Conservation (phyloP, 495 filamentous ascomycete species). For the Penicillium nucicola region DNA sequence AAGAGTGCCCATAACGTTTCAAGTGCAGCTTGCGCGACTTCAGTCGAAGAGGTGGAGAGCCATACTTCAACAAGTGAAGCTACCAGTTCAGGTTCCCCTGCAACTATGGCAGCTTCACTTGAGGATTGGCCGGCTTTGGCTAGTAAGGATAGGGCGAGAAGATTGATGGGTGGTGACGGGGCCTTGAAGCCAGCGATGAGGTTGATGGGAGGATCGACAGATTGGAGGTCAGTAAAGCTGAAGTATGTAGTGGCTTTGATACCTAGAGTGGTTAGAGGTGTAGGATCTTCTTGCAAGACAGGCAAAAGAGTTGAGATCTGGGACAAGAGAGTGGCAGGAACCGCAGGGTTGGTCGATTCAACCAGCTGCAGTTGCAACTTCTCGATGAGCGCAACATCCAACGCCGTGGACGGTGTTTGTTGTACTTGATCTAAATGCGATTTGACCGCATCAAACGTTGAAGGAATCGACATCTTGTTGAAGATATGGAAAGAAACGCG, state of each 20-base stretch:
- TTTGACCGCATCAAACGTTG: slow-evolving; percentile 35
- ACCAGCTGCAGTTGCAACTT: slow-evolving; percentile 42
- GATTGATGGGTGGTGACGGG: slow-evolving; percentile 62
- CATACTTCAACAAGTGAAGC: slow-evolving; percentile 62
- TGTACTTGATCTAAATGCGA: slow-evolving; percentile 36
- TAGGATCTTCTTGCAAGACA: slow-evolving; percentile 49
- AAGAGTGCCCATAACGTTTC: slow-evolving; percentile 68
- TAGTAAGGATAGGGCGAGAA: slow-evolving; percentile 67
- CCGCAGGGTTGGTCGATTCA: slow-evolving; percentile 30
- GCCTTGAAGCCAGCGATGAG: slow-evolving; percentile 54
- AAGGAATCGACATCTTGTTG: slow-evolving; percentile 36
- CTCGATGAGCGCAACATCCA: slow-evolving; percentile 37
- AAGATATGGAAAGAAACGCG: background rate
- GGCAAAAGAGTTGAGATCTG: slow-evolving; percentile 46
- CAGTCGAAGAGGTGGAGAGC: slow-evolving; percentile 67
- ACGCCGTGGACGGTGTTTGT: slow-evolving; percentile 30
- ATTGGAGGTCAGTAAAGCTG: slow-evolving; percentile 42
- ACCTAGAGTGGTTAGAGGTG: slow-evolving; percentile 44
- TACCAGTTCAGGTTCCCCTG: slow-evolving; percentile 60
- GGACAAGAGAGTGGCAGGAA: slow-evolving; percentile 41
- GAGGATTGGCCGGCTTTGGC: slow-evolving; percentile 62
- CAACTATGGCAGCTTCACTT: slow-evolving; percentile 65
- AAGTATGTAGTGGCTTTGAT: slow-evolving; percentile 36
- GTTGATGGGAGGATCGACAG: slow-evolving; percentile 44
- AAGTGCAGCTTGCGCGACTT: slow-evolving; percentile 67